Base-by-base conservation (phyloP, 164 flowering plant species). In the Vitis riparia region DNA sequence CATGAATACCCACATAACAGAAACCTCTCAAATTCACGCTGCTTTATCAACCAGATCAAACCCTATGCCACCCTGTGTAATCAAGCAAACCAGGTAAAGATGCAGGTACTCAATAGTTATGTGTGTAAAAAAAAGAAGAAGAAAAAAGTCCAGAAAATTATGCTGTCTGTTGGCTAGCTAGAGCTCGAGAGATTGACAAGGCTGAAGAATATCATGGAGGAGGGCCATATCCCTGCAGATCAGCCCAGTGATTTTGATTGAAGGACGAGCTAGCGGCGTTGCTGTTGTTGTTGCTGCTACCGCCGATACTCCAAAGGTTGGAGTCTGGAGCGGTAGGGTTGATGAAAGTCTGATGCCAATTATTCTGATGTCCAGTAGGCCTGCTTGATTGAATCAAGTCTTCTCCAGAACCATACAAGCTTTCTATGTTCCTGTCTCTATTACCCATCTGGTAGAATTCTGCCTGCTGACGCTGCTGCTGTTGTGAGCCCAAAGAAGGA, bases 181-280 rank as follows among this genome's bases (percentile, higher is more conserved):
- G 27, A 23, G 27, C 27, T 23, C 27, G 27, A 23, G 27, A 23
- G 27, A 23, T 23, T 23, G 27, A 23, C 27, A 23, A 68, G 58
- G 69, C 58, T 48, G 67, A 67, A 51, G 74, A 67, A 52, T 63
- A 66, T 62, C 72, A 70, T 44, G 72, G 73, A 44, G 76, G 71
- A 71, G 75, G 59, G 27, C 72, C 80, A 77, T 62, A 79, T 62
- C 81, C 80, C 58, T 77, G 59, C 19, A 73, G 70, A 80, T 83
- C 80, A 72, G 73, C 68, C 83, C 80, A 76, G 48, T 75, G 75
- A 56, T 50, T 62, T 69, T 78, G 76, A 53, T 69, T 71, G 81
- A 62, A 64, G 73, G 7, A 49, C 11, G 73, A 60, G 17, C 62
- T 67, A 55, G 30, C 7, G 11, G 44, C 23, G 56, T 32, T 52